Evolutionary conservation across 2,329 filamentous ascomycete genomes (phyloP).

Genomic region (Cryphonectria carpinicola): DNA sequence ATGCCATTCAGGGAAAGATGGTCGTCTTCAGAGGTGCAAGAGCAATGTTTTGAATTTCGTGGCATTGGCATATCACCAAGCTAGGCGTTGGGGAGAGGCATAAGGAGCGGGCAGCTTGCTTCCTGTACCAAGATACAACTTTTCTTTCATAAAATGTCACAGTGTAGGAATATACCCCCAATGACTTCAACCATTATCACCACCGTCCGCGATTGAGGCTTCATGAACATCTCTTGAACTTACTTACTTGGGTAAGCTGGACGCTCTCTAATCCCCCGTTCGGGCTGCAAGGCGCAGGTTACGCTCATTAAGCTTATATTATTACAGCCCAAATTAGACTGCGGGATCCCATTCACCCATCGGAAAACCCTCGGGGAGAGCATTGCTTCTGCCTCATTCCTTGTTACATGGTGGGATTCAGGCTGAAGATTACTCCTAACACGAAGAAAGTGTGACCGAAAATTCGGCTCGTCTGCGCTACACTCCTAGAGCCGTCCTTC

Average conservation of each 20-base stretch:
- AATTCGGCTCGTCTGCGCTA: background rate
- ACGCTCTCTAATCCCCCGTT: background rate
- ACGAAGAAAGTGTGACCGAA: background rate
- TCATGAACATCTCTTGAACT: background rate
- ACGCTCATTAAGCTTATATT: background rate
- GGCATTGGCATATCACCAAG: background rate
- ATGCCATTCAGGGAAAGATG: background rate
- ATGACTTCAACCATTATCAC: background rate
- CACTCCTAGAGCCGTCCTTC: background rate
- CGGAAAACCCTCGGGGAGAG: background rate
- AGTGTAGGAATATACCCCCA: background rate
- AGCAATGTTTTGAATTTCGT: background rate
- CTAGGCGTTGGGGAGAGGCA: slow-evolving; percentile 8
- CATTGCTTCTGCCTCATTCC: background rate
- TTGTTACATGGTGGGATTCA: background rate
- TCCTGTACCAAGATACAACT: background rate
- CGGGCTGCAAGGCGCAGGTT: background rate
- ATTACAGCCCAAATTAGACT: background rate
- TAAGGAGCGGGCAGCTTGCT: background rate
- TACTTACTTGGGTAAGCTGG: background rate
- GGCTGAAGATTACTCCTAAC: background rate
- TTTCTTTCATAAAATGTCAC: background rate
- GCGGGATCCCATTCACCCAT: background rate
- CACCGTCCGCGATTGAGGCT: background rate
- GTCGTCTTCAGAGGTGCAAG: background rate